Evolutionary conservation across 2,329 filamentous ascomycete genomes (phyloP).

Genomic region (Penicillium corylophilum): DNA sequence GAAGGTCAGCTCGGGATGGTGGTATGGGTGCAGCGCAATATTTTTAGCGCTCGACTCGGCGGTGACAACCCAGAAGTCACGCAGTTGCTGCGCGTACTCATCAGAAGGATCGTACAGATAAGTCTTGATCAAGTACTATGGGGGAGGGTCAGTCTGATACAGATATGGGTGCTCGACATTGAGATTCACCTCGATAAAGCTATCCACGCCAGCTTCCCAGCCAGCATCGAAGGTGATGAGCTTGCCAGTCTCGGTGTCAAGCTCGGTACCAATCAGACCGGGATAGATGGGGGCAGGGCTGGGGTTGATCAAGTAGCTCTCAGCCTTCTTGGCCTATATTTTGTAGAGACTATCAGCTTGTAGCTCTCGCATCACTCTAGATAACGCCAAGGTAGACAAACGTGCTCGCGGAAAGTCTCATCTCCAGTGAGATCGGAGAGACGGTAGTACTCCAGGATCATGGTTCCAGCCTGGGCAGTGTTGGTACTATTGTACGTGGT

Average conservation of each 20-base stretch:
- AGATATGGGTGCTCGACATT: neutral
- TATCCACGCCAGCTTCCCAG: conserved; percentile 24
- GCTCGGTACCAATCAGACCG: conserved; percentile 21
- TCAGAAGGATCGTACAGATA: conserved; percentile 21
- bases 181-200: conserved; percentile 20
- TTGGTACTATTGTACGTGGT: conserved; percentile 22
- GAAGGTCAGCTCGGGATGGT: conserved; percentile 21
- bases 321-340: conserved; percentile 16
- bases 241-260: conserved; percentile 21
- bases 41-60: conserved; percentile 18
- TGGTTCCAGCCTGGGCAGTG: conserved; percentile 22
- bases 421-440: conserved; percentile 25
- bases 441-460: conserved; percentile 23
- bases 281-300: conserved; percentile 20
- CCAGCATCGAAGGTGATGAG: conserved; percentile 24
- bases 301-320: conserved; percentile 21
- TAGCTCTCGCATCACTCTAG: neutral
- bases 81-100: conserved; percentile 5
- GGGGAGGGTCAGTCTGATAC: neutral
- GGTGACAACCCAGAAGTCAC: conserved; percentile 22
- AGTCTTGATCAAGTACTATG: conserved; percentile 24
- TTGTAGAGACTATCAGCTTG: neutral
- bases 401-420: conserved; percentile 18
- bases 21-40: conserved; percentile 20
- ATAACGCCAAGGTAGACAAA: conserved; percentile 1